Base-by-base conservation (phyloP, 495 filamentous ascomycete species). In the Terfezia boudieri region DNA sequence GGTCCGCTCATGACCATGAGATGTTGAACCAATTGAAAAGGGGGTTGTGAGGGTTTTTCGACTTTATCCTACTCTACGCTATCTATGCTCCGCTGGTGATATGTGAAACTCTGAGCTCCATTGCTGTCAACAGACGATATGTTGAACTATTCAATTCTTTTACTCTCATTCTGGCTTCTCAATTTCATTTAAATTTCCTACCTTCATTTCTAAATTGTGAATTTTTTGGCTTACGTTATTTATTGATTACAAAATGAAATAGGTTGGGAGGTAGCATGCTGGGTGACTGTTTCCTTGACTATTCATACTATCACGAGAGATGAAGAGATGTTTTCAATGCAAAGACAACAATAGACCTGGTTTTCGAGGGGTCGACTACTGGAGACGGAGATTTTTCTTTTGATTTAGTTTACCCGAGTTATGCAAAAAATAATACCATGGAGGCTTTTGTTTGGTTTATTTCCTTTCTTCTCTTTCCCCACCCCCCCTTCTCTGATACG, bases 21-120 rank as follows among this genome's bases (percentile, higher is more conserved):
- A 57, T 48, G 22, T 51, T 51, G 55, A 59, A 26, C 55, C 61
- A 53, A 55, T 55, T 52, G 54, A 62, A 52, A 61, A 64, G 56
- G 55, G 59, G 46, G 57, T 46, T 46, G 41, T 46, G 12, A 14
- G 12, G 41, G 4, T 46, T 46, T 9, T 46, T 46, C 14, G 26
- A 32, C 26, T 32, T 32, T 32, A 32, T 32, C 26, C 4, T 32
- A 7, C 26, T 32, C 26, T 32, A 32, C 26, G 1, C 26, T 32
- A 32, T 32, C 26, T 32, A 32, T 32, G 26, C 26, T 32, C 26
- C 7, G 4, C 26, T 26, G 7, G 26, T 0, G 26, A 32, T 32
- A 7, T 32, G 26, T 32, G 26, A 4, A 32, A 32, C 26, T 7
- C 26, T 32, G 26, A 32, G 26, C 26, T 32, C 26, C 26, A 32